Base-by-base conservation (phyloP, 1,139 yeast species). In the Tardiomyces blankii region DNA sequence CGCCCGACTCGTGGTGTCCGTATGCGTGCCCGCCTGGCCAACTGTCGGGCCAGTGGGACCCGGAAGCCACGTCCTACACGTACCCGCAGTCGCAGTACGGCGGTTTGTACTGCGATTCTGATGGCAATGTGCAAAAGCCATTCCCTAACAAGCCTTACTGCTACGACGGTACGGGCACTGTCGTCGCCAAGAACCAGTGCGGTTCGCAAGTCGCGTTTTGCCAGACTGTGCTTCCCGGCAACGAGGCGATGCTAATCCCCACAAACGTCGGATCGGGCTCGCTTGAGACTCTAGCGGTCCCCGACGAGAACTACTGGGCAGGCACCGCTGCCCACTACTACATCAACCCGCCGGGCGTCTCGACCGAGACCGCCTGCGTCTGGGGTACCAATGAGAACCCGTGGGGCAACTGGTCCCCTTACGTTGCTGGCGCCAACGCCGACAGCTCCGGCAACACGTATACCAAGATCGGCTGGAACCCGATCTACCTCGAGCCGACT, bases 221-320 rank as follows among this genome's bases (percentile, higher is more conserved):
- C 65, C 96, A 88, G 69, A 87, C 95, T 2, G 95, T 87, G 13
- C 72, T 87, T 49, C 96, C 96, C 19, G 96, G 96, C 50, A 83
- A 85, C 63, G 95, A 87, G 67, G 94, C 87, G 56, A 87, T 87
- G 96, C 71, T 86, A 62, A 86, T 87, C 53, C 96, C 96, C 49
- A 86, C 93, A 27, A 64, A 72, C 47, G 78, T 84, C 44, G 69
- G 64, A 23, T 66, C 73, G 11, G 75, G 77, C 12, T 56, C 67
- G 16, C 52, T 68, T 16, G 65, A 70, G 49, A 70, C 73, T 2
- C 68, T 87, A 50, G 95, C 96, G 27, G 95, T 87, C 44, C 95
- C 95, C 18, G 94, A 86, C 40, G 69, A 87, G 1, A 77, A 75
- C 49, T 70, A 70, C 60, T 70, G 73, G 73, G 70, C 73, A 25